Conservation (phyloP, 129 eudicot species). For the Tanacetum coccineum region DNA sequence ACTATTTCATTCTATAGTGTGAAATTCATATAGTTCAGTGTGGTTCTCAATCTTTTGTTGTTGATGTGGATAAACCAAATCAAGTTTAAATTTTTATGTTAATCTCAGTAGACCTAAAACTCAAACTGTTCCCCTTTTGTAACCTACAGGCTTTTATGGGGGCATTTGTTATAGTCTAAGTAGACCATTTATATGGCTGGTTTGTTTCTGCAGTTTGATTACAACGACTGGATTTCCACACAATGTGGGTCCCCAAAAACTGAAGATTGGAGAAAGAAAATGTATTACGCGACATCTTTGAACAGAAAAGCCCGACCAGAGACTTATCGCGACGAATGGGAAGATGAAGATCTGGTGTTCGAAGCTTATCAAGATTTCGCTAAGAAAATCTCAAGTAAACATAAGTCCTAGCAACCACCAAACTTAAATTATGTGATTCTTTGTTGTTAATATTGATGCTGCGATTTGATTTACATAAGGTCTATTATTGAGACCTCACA, state of each 20-base stretch:
- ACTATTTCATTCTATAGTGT: background rate
- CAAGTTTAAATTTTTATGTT: background rate
- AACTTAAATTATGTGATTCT: constrained; percentile 6
- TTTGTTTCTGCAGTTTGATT: constrained; percentile 57
- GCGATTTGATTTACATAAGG: background rate
- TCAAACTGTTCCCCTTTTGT: constrained; percentile 14
- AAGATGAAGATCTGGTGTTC: constrained; percentile 56
- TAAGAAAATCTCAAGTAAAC: constrained; percentile 21
- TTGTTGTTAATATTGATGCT: background rate
- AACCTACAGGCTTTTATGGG: background rate
- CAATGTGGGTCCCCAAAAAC: constrained; percentile 54
- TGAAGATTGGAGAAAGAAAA: constrained; percentile 88
- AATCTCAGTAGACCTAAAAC: constrained; percentile 10
- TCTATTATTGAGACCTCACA: background rate
- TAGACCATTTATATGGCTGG: background rate
- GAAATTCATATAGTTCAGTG: background rate
- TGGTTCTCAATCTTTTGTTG: background rate
- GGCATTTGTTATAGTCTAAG: too few species aligned
- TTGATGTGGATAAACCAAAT: background rate
- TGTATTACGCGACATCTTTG: constrained; percentile 43
- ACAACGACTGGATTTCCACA: constrained; percentile 79
- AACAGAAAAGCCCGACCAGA: constrained; percentile 47
- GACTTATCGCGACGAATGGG: constrained; percentile 84
- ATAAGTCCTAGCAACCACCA: background rate
- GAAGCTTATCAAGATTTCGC: constrained; percentile 62